Evolutionary conservation across 2,329 filamentous ascomycete genomes (phyloP).

Genomic region (Neopestalotiopsis sp.): DNA sequence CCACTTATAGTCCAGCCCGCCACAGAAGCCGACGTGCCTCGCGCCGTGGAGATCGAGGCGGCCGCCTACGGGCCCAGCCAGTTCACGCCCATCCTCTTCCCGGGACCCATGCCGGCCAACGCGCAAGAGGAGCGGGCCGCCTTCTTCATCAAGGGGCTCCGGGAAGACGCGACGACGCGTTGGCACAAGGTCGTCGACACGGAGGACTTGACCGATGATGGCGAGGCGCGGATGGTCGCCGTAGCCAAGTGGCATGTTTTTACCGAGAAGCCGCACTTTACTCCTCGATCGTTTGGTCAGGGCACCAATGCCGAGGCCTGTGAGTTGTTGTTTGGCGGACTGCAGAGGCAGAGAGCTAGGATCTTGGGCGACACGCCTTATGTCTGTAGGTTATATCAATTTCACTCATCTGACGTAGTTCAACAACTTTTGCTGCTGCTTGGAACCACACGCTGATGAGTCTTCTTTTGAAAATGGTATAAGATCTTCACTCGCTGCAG

Average conservation of each 20-base stretch:
- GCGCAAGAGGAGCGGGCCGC: conserved; percentile 28
- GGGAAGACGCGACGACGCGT: conserved; percentile 29
- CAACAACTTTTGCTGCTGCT: background rate
- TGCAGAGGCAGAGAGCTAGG: conserved; percentile 26
- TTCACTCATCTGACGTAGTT: background rate
- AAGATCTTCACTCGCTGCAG: conserved; percentile 44
- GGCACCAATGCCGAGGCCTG: conserved; percentile 39
- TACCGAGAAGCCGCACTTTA: conserved; percentile 26
- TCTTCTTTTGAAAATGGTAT: background rate
- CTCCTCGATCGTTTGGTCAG: conserved; percentile 27
- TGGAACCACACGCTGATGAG: background rate
- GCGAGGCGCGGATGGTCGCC: conserved; percentile 35
- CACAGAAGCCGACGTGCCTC: conserved; percentile 41
- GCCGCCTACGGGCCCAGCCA: conserved; percentile 41
- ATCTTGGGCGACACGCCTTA: conserved; percentile 30
- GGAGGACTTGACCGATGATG: conserved; percentile 29
- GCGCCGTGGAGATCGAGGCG: conserved; percentile 43
- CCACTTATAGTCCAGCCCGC: conserved; percentile 43
- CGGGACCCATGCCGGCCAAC: conserved; percentile 35
- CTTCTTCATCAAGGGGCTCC: conserved; percentile 28
- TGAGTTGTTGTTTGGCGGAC: conserved; percentile 35
- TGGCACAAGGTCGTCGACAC: conserved; percentile 42
- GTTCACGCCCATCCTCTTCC: conserved; percentile 39
- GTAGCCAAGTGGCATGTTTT: conserved; percentile 39
- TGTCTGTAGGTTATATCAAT: conserved; percentile 33